Conservation (phyloP, 805 yeast genomes). For the Pichia gijzeniarum region DNA sequence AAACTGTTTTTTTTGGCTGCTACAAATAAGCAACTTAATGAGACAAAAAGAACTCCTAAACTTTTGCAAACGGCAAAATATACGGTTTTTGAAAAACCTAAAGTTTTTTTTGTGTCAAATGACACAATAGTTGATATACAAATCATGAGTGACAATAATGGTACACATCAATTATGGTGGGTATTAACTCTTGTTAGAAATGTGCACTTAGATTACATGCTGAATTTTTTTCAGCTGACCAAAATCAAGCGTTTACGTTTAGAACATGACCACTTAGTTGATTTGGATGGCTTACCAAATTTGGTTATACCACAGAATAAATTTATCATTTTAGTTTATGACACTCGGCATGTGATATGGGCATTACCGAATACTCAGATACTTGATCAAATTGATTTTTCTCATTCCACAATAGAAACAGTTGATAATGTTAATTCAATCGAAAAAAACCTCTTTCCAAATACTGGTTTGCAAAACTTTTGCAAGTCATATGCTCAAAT, state of each 20-base stretch:
- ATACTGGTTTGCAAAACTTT: conserved; percentile 8
- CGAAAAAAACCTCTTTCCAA: background rate
- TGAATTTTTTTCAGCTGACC: conserved; percentile 15
- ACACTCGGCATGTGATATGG: conserved; percentile 15
- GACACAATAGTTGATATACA: conserved; percentile 13
- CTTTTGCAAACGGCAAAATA: conserved; percentile 11
- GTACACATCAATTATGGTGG: background rate
- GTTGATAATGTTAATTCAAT: too few species aligned
- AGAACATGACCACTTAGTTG: background rate
- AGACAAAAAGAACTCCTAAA: conserved; percentile 14
- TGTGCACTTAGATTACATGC: conserved; percentile 14
- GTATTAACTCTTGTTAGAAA: conserved; percentile 17
- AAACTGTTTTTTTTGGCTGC: conserved; percentile 16
- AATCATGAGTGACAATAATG: conserved; percentile 5
- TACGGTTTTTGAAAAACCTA: conserved; percentile 18
- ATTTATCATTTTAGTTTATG: conserved; percentile 18
- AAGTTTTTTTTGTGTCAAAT: conserved; percentile 13
- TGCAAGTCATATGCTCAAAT: conserved; percentile 2
- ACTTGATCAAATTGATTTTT: too few species aligned
- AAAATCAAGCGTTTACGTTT: conserved; percentile 10
- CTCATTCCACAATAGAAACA: too few species aligned
- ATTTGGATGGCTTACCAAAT: conserved; percentile 15
- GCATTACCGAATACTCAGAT: conserved; percentile 11
- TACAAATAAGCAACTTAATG: conserved; percentile 14
- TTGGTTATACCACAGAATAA: conserved; percentile 14